Conservation (phyloP, 371 early-diverging fungal species). For the Funneliformis caledonium region DNA sequence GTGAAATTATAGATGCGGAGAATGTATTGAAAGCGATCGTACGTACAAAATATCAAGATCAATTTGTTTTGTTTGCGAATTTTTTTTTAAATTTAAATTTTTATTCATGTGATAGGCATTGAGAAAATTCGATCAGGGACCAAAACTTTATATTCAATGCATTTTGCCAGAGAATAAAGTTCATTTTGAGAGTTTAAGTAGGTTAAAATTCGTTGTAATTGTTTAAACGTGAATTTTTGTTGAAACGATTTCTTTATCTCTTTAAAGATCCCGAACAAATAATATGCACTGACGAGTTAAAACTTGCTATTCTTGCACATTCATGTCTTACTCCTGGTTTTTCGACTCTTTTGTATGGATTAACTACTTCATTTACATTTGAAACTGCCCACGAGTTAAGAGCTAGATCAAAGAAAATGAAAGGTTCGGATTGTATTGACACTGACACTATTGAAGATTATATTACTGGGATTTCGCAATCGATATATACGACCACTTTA, state of each 20-base stretch:
- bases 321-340: constrained; percentile 70
- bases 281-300: constrained; percentile 73
- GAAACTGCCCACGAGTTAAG: constrained; percentile 51
- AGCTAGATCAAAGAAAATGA: constrained; percentile 6
- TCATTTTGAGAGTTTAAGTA: constrained; percentile 64
- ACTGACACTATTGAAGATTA: constrained; percentile 62
- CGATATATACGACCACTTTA: constrained; percentile 63
- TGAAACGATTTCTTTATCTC: neutral
- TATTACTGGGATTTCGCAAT: constrained; percentile 60
- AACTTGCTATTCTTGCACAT: constrained; percentile 70
- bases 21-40: constrained; percentile 39
- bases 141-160: constrained; percentile 65
- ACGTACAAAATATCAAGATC: neutral
- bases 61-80: neutral
- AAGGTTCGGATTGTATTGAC: constrained; percentile 24
- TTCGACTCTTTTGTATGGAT: constrained; percentile 59
- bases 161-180: constrained; percentile 66
- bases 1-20: constrained; percentile 42
- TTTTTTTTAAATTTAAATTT: neutral
- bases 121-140: constrained; percentile 57
- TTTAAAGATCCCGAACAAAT: constrained; percentile 55
- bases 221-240: neutral
- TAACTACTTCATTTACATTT: constrained; percentile 67
- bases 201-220: neutral
- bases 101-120: constrained; percentile 50